Evolutionary conservation across 2,329 filamentous ascomycete genomes (phyloP), one percentile per base, ranked within the genome.

Genomic region (Aspergillus terreus): DNA sequence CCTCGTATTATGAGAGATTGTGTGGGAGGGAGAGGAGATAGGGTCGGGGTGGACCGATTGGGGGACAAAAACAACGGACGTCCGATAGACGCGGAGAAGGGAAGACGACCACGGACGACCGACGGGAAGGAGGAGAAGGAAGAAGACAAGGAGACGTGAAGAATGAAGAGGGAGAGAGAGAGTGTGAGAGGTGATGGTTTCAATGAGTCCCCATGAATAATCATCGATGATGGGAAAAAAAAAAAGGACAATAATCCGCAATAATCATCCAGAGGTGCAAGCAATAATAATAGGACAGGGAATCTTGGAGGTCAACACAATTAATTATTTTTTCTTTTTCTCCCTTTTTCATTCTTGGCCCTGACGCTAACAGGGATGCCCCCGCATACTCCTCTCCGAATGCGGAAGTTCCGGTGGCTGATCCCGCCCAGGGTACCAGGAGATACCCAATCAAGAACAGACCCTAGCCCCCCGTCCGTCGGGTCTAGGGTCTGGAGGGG

Each of bases 321-420:
- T 15, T 12, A 42, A 42, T 19, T 56, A 46, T 32, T 40, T 41
- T 41, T 32, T 25, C 44, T 44, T 47, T 54, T 46, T 36, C 21
- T 23, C 23, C 23, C 35, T 30, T 41, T 42, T 47, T 49, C 44
- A 58, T 55, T 58, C 56, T 55, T 58, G 46, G 57, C 44, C 40
- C 42, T 19, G 41, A 43, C 50, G 52, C 44, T 53, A 48, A 58
- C 47, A 52, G 57, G 49, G 45, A 32, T 25, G 53, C 44, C 57
- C 54, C 57, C 57, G 55, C 58, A 60, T 55, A 55, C 12, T 47
- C 35, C 30, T 3, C 42, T 15, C 58, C 57, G 36, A 55, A 56
- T 51, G 11, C 33, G 51, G 58, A 42, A 60, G 46, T 53, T 54
- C 44, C 14, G 33, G 49, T 35, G 51, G 57, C 33, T 46, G 52